Conservation (phyloP, 2,329 filamentous ascomycete species). For the Penicillium frequentans region DNA sequence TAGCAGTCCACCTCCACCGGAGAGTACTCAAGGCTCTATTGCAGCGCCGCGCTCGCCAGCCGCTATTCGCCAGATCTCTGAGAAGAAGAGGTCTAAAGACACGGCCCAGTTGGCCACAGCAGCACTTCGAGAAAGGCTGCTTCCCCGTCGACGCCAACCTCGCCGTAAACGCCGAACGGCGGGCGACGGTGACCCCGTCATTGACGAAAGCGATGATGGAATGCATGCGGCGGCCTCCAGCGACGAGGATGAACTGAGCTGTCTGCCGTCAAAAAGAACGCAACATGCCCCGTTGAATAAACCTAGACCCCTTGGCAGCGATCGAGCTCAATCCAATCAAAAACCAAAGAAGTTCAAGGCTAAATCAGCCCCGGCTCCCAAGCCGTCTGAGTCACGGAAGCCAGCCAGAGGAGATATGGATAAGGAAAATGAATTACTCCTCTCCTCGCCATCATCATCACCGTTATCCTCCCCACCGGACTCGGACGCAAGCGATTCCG, state of each 20-base stretch:
- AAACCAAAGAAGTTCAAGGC: constrained; percentile 16
- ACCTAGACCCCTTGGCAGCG: constrained; percentile 20
- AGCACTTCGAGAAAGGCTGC: constrained; percentile 35
- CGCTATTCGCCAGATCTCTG: background rate
- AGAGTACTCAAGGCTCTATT: constrained; percentile 7
- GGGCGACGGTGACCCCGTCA: constrained; percentile 22
- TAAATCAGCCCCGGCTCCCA: constrained; percentile 6
- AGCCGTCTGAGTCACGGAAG: constrained; percentile 1
- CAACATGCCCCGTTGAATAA: constrained; percentile 20
- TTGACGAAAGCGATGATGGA: constrained; percentile 29
- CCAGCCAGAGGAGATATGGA: constrained; percentile 15
- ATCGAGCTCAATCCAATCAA: constrained; percentile 12
- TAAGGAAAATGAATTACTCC: constrained; percentile 32
- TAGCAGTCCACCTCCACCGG: constrained; percentile 24
- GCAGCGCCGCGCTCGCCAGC: constrained; percentile 10
- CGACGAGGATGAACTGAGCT: constrained; percentile 41
- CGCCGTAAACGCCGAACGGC: constrained; percentile 18
- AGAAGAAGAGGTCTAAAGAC: constrained; percentile 7
- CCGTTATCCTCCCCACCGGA: constrained; percentile 34
- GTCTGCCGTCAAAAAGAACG: constrained; percentile 21
- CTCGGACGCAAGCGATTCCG: constrained; percentile 31
- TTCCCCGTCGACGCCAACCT: constrained; percentile 35
- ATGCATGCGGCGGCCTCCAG: constrained; percentile 19
- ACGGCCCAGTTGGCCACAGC: constrained; percentile 33
- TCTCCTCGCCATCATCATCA: constrained; percentile 35